phyloP scores from a whole-genome alignment of 352 stramenopile species.

The Globisporangium carolinianum region DNA sequence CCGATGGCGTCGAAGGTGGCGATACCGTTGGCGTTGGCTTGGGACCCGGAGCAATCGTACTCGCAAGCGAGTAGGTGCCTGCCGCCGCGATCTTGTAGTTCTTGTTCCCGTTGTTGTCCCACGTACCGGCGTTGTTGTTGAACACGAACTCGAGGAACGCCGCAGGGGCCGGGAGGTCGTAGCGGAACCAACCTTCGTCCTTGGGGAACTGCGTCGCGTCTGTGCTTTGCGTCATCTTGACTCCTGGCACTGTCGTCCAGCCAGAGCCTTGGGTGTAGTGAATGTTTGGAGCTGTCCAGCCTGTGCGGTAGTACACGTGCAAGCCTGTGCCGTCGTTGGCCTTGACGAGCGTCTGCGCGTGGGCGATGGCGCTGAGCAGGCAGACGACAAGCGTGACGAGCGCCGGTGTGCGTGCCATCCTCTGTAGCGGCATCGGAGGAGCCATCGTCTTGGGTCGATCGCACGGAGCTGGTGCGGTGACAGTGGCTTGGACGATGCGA shows the following conservation, averaged over 20 bases:
- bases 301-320: constrained; percentile 40
- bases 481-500: no score
- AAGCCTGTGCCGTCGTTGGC: constrained; percentile 27
- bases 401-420: no score
- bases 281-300: constrained; percentile 37
- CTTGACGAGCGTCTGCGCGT: constrained; percentile 31
- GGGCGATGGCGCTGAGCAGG: constrained; percentile 7
- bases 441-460: no score
- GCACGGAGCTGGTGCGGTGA: no score
- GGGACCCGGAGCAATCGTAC: constrained; percentile 23
- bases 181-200: constrained; percentile 26
- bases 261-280: constrained; percentile 36
- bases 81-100: constrained; percentile 35
- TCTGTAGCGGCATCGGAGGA: no score
- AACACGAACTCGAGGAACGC: constrained; percentile 35
- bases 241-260: constrained; percentile 10
- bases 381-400: constrained; percentile 3
- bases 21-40: constrained; percentile 11
- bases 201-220: constrained; percentile 15
- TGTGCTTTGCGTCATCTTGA: constrained; percentile 10
- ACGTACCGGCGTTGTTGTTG: constrained; percentile 19
- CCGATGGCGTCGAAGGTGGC: constrained; percentile 1
- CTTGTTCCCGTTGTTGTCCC: constrained; percentile 36
- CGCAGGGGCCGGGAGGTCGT: constrained; percentile 22
- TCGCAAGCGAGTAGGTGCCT: constrained; percentile 28